phyloP scores from a whole-genome alignment of 2,329 filamentous ascomycete genomes.

The Arthrinium phaeospermum region DNA sequence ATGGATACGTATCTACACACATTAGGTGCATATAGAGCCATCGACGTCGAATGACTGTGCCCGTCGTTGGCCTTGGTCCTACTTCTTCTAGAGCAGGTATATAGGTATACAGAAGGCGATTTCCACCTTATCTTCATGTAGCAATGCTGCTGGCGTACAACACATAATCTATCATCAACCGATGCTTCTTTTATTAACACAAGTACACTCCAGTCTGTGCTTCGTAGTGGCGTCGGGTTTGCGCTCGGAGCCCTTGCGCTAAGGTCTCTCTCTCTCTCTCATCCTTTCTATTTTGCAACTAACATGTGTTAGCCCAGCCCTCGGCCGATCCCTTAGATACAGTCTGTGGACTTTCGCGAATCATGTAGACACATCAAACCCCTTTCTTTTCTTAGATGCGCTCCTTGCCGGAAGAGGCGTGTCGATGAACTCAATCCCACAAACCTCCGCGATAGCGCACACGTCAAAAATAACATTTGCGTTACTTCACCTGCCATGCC shows the following conservation, averaged over 20 bases:
- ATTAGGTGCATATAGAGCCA: not conserved
- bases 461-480: not conserved
- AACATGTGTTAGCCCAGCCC: conserved; percentile 1
- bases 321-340: conserved; percentile 8
- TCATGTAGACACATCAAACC: not conserved
- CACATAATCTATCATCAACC: not conserved
- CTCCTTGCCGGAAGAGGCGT: not conserved
- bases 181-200: not conserved
- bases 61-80: not conserved
- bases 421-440: conserved; percentile 13
- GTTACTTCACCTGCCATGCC: not conserved
- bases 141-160: not conserved
- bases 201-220: no score
- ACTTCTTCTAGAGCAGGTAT: not conserved
- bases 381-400: conserved; percentile 12
- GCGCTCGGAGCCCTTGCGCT: conserved; percentile 4
- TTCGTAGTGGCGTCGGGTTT: not conserved
- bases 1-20: not conserved
- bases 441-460: not conserved
- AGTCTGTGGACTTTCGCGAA: conserved; percentile 5
- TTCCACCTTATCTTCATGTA: not conserved
- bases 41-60: not conserved
- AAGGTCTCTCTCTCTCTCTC: not conserved
- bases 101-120: not conserved
- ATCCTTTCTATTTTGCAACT: not conserved